Percentiles rank a stretch among this genome's conserved stretches.
phyloP scores from a whole-genome alignment of 2,329 filamentous ascomycete species.

The Ophiocordyceps unilateralis region DNA sequence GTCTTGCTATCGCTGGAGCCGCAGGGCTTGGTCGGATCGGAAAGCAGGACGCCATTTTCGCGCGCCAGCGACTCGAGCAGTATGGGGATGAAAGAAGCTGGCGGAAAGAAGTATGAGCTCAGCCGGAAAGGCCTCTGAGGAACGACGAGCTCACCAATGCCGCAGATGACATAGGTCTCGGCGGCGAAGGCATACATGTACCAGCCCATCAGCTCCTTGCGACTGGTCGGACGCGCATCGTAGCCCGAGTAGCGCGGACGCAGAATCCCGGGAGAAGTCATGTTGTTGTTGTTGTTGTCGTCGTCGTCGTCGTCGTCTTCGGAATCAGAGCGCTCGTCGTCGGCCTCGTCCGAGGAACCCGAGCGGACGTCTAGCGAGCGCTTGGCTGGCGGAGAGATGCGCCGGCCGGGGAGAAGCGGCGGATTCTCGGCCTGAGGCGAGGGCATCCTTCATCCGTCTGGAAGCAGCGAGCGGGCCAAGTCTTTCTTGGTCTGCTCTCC shows the following conservation, averaged over 20 bases:
- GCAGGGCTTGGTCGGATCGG: slow-evolving; percentile 62
- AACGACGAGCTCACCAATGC: slow-evolving; percentile 35
- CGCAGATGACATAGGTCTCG: slow-evolving; percentile 87
- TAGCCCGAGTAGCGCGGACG: slow-evolving; percentile 55
- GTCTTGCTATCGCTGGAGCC: slow-evolving; percentile 40
- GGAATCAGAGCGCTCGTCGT: slow-evolving; percentile 45
- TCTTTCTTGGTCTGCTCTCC: too few relatives aligned
- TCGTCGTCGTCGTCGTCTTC: slow-evolving; percentile 6
- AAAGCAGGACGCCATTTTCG: slow-evolving; percentile 75
- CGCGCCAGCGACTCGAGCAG: slow-evolving; percentile 84
- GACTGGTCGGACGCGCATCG: slow-evolving; percentile 74
- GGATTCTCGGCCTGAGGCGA: too few relatives aligned
- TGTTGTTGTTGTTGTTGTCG: too few relatives aligned
- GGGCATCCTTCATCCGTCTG: not conserved
- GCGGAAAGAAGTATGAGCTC: not conserved
- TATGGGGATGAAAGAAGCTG: slow-evolving; percentile 89
- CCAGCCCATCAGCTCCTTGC: slow-evolving; percentile 80
- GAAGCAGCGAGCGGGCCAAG: not conserved
- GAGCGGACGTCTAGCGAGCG: slow-evolving; percentile 36
- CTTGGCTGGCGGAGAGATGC: slow-evolving; percentile 36
- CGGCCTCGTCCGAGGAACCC: slow-evolving; percentile 48
- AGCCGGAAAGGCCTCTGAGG: slow-evolving; percentile 3
- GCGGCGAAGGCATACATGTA: slow-evolving; percentile 94
- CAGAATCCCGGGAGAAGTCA: too few relatives aligned
- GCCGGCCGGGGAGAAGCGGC: slow-evolving; percentile 28